Percentiles rank a stretch among this genome's conserved stretches.
Conservation (phyloP, 495 filamentous ascomycete genomes). For the Neurospora intermedia region DNA sequence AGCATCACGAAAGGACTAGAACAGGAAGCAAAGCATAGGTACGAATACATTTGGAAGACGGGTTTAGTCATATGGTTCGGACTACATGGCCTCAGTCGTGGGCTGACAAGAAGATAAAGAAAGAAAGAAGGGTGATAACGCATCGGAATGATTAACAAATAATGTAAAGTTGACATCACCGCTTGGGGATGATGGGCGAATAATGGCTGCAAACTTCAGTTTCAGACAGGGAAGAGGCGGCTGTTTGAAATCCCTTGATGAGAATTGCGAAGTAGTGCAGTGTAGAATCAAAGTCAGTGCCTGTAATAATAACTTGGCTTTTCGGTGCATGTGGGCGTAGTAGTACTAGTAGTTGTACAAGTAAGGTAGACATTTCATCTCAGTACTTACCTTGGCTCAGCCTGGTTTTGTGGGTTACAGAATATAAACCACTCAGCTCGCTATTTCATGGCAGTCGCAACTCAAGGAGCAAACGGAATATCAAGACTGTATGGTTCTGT, state of each 20-base stretch:
- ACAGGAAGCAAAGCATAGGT: too few relatives aligned
- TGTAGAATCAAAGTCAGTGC: neutral
- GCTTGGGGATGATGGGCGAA: neutral
- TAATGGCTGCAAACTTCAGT: neutral
- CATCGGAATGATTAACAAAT: neutral
- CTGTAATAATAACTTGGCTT: neutral
- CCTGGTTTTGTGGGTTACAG: neutral
- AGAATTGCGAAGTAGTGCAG: neutral
- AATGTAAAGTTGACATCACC: neutral
- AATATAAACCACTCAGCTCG: too few relatives aligned
- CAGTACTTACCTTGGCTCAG: neutral
- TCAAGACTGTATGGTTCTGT: neutral
- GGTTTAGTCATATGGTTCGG: neutral
- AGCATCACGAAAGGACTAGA: too few relatives aligned
- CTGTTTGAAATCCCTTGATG: neutral
- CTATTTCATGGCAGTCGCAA: neutral
- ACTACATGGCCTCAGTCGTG: neutral
- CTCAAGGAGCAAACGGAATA: neutral
- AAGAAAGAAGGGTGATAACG: neutral
- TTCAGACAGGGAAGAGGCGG: neutral
- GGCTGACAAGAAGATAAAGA: neutral
- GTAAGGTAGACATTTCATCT: neutral
- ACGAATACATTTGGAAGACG: too few relatives aligned
- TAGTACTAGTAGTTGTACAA: neutral
- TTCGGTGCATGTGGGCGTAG: neutral